Base-by-base conservation (phyloP, 1,284 basidiomycete genomes). In the Fomitopsis palustris region DNA sequence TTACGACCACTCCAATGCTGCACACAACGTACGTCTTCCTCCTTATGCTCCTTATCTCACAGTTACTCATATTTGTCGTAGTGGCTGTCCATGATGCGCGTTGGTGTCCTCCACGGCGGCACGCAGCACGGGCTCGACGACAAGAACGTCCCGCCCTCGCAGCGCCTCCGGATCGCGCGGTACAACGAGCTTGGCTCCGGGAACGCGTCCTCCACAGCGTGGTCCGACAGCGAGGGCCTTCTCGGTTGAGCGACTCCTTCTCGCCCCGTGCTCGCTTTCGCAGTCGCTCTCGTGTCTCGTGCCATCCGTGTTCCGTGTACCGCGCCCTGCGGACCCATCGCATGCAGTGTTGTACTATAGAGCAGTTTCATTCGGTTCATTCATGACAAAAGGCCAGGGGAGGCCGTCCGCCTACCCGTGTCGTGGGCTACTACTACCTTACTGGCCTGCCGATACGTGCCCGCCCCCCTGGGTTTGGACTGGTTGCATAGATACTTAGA, bases 1-100 rank as follows among this genome's bases (percentile, higher is more conserved):
- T 1, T 95, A 96, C 71, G 93, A 96, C 65, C 94, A 96, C 72
- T 95, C 92, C 27, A 95, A 96, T 70, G 93, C 93, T 43, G 94
- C 94, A 3, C 91, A 94, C 75, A 92, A 92, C 67, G 87, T 90
- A 70, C 52, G 86, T 72, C 58, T 29, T 25, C 35, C 16, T 14
- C 1, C 21, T 6, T 4, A 3, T 3, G 25, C 56, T 4, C 19
- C 37, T 43, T 37, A 45, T 29, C 9, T 12, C 25, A 25, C 41
- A 12, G 17, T 12, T 23, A 16, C 45, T 62, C 58, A 33, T 57
- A 53, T 17, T 21, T 12, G 31, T 38, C 52, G 5, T 67, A 85
- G 84, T 70, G 92, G 55, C 82, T 95, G 42, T 88, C 90, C 2
- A 95, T 95, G 92, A 93, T 93, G 80, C 89, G 94, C 55, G 94